A percentile compares a stretch with the other conserved stretches of the same genome.
Conservation (phyloP, 176 grass and related monocot genomes). For the Zoysia japonica region DNA sequence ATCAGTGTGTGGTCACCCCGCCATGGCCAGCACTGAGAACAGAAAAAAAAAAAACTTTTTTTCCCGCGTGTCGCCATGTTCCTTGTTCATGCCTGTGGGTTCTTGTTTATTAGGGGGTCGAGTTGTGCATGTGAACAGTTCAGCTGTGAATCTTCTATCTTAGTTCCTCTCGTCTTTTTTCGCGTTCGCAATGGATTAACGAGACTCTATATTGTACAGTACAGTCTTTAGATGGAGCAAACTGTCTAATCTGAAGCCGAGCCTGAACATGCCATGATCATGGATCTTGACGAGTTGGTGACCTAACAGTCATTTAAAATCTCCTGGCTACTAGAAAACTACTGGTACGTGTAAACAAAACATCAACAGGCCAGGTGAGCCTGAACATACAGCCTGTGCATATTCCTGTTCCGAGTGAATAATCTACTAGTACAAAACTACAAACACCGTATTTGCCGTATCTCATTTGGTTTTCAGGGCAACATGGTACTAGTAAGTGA, state of each 20-base stretch:
- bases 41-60: not conserved
- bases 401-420: not conserved
- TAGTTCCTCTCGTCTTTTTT: not conserved
- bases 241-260: constrained; percentile 12
- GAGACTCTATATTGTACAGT: not conserved
- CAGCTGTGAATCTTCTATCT: constrained; percentile 27
- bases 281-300: not conserved
- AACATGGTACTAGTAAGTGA: not conserved
- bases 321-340: not conserved
- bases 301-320: not conserved
- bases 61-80: not conserved
- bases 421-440: not conserved
- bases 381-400: not conserved
- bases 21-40: constrained; percentile 11
- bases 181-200: not conserved
- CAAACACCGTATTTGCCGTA: not conserved
- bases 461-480: not conserved
- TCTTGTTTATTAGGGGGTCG: constrained; percentile 35
- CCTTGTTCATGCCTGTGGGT: constrained; percentile 28
- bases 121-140: constrained; percentile 55
- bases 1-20: constrained; percentile 32
- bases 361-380: too few species aligned
- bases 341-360: not conserved
- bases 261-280: constrained; percentile 22
- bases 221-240: constrained; percentile 7